Evolutionary conservation across 495 filamentous ascomycete genomes (phyloP), one percentile per base, ranked within the genome.

Genomic region (Copromyces sp.): DNA sequence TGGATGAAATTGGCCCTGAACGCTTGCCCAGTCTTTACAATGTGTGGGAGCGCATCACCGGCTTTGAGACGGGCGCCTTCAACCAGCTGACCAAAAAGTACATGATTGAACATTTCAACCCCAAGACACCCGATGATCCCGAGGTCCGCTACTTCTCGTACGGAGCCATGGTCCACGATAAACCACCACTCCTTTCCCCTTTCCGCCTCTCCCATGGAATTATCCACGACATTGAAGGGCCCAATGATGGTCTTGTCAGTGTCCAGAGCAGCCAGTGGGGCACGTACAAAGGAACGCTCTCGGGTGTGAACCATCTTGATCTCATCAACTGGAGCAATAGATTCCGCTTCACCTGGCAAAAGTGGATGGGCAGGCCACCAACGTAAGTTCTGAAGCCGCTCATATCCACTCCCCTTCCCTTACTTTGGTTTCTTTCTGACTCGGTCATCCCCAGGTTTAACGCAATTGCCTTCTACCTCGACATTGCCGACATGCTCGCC

Each of bases 241-340:
- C 90, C 2, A 99, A 99, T 79, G 95, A 99, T 75, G 95, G 95
- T 0, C 87, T 99, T 5, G 95, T 99, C 20, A 96, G 92, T 78
- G 93, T 98, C 37, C 82, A 86, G 9, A 97, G 94, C 77, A 91
- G 90, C 74, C 86, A 87, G 76, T 98, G 95, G 94, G 95, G 95
- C n/a, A 87, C 86, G 1, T 98, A 98, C 79, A 92, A 95, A 79
- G 95, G 95, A 4, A 98, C 95, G 3, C 80, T 99, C n/a, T 81
- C 94, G 6, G 89, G 88, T 11, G 93, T 97, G 39, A 96, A 90
- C 80, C 95, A 99, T 81, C 82, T 98, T 6, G 94, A 97, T 76
- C 83, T 97, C 70, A 99, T 98, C 80, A 98, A 98, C 82, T 99
- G 95, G 95, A 94, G 89, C 69, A 98, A 97, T 77, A 84, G 92